Conservation (phyloP, 495 filamentous ascomycete species). For the Apiosordaria backusii region DNA sequence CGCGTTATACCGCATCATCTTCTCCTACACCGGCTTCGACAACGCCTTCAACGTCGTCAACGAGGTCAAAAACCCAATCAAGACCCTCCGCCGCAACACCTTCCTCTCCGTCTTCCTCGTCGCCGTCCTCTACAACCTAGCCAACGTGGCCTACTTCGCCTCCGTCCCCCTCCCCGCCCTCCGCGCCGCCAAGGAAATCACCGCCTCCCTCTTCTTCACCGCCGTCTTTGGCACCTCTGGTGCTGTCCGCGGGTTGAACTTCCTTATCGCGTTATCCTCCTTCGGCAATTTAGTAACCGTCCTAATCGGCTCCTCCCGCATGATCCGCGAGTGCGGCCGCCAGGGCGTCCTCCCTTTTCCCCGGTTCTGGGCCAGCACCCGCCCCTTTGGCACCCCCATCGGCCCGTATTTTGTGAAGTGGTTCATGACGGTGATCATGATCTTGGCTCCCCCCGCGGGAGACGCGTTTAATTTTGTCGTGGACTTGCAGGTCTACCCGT, state of each 20-base stretch:
- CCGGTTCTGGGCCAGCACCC: slow-evolving; percentile 60
- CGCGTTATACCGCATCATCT: slow-evolving; percentile 60
- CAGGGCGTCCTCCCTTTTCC: slow-evolving; percentile 65
- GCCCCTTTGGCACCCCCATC: slow-evolving; percentile 60
- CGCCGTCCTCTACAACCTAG: slow-evolving; percentile 55
- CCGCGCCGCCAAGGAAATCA: slow-evolving; percentile 48
- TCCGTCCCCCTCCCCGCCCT: slow-evolving; percentile 55
- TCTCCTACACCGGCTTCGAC: slow-evolving; percentile 58
- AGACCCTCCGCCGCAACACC: slow-evolving; percentile 51
- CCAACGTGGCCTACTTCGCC: slow-evolving; percentile 61
- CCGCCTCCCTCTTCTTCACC: slow-evolving; percentile 58
- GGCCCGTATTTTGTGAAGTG: slow-evolving; percentile 59
- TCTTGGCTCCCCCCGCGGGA: slow-evolving; percentile 61
- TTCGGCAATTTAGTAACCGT: slow-evolving; percentile 63
- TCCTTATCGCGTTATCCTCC: slow-evolving; percentile 59
- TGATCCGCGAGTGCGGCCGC: slow-evolving; percentile 59
- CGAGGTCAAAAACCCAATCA: slow-evolving; percentile 62
- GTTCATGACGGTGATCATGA: slow-evolving; percentile 59
- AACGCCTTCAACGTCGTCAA: slow-evolving; percentile 66
- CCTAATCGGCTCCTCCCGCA: slow-evolving; percentile 53
- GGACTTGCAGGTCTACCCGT: slow-evolving; percentile 52
- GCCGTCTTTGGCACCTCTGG: slow-evolving; percentile 54
- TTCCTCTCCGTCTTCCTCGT: slow-evolving; percentile 45
- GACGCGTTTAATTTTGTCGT: slow-evolving; percentile 67
- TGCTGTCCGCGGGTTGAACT: slow-evolving; percentile 53